These are phyloP conservation scores for Mycena latifolia DNA, from an alignment of 768 basidiomycete genomes.

Conservation along the genomic window DNA sequence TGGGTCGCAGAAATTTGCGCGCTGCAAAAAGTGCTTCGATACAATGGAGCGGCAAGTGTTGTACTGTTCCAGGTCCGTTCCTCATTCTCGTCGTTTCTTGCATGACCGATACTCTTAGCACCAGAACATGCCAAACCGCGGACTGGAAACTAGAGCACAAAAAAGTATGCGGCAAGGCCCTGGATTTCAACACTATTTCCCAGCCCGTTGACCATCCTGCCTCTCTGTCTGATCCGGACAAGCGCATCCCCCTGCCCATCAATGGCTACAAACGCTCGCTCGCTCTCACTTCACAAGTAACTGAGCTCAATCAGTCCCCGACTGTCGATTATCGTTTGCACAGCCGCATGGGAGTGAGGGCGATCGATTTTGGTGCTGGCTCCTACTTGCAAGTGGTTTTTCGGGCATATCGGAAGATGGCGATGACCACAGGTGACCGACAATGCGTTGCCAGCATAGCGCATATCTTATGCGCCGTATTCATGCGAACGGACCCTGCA, in stretches of 20 bases:
- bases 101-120: background rate
- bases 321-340: background rate
- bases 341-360: too few relatives aligned
- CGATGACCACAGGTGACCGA: constrained; percentile 16
- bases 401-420: background rate
- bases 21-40: constrained; percentile 25
- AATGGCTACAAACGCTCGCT: constrained; percentile 9
- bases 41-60: constrained; percentile 24
- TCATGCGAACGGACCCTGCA: background rate
- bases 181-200: constrained; percentile 10
- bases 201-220: background rate
- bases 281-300: background rate
- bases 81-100: background rate
- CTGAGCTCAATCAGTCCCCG: background rate
- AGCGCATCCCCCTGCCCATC: background rate
- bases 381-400: background rate
- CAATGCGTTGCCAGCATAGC: background rate
- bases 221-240: too few relatives aligned
- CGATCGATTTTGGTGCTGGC: background rate
- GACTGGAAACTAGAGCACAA: constrained; percentile 28
- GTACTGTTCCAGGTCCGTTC: constrained; percentile 30
- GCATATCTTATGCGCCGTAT: background rate
- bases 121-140: constrained; percentile 15
- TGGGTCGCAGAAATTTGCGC: constrained; percentile 16
- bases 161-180: constrained; percentile 20